Evolutionary conservation across 257 asterid species (phyloP).

Genomic region (Cinchona pubescens): DNA sequence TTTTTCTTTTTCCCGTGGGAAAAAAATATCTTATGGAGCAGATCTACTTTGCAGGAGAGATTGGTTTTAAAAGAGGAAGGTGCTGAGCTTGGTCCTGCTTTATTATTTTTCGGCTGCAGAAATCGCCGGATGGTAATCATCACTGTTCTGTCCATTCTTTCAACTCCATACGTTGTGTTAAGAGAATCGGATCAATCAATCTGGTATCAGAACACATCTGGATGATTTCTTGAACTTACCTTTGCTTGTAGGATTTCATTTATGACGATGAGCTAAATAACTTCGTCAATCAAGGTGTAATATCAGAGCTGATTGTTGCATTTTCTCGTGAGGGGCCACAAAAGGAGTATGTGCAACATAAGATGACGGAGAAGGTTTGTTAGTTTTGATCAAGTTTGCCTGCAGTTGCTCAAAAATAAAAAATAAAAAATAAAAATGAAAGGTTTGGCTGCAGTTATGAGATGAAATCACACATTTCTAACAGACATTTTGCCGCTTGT

Average conservation of each 20-base stretch:
- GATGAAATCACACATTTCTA: background rate
- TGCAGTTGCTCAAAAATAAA: no score
- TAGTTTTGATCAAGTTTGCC: background rate
- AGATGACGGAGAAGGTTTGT: constrained; percentile 59
- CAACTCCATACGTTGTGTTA: background rate
- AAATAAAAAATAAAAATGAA: no score
- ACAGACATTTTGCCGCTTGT: background rate
- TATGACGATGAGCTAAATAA: constrained; percentile 61
- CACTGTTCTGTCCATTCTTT: constrained; percentile 1
- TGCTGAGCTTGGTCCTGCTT: constrained; percentile 64
- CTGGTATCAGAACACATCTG: background rate
- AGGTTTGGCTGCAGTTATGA: background rate
- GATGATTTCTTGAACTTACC: constrained; percentile 15
- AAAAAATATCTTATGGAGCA: constrained; percentile 14
- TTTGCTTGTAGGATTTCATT: constrained; percentile 56
- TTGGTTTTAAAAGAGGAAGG: constrained; percentile 54
- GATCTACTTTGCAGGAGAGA: constrained; percentile 54
- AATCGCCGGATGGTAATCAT: constrained; percentile 57
- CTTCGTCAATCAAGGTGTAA: constrained; percentile 50
- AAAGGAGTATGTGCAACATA: constrained; percentile 79
- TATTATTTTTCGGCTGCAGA: constrained; percentile 71
- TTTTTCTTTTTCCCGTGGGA: constrained; percentile 1
- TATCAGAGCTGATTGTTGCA: constrained; percentile 68
- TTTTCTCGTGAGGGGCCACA: constrained; percentile 75
- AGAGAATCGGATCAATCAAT: no score